A percentile compares a stretch with the other conserved stretches of the same genome.
Evolutionary conservation across 306 rosid genomes (phyloP).

Genomic region (Canavalia ensiformis): DNA sequence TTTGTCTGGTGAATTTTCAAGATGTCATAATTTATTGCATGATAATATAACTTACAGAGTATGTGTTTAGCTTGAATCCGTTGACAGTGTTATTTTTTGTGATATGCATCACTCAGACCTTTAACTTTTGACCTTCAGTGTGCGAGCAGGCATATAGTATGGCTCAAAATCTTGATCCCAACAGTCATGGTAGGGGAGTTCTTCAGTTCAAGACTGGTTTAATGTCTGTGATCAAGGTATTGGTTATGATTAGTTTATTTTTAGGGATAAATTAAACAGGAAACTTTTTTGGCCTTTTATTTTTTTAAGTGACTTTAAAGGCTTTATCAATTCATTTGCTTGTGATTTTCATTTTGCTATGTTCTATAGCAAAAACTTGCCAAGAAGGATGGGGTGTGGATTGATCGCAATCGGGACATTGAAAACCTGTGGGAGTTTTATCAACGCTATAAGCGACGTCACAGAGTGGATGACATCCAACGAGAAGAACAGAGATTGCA

Average conservation of each 20-base stretch:
- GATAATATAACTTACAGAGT: conserved; percentile 26
- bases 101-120: not conserved
- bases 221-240: conserved; percentile 94
- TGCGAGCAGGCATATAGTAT: conserved; percentile 96
- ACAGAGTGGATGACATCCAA: conserved; percentile 84
- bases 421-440: conserved; percentile 91
- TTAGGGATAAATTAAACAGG: conserved; percentile 25
- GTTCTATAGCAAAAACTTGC: conserved; percentile 85
- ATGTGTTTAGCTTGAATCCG: conserved; percentile 4
- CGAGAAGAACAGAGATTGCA: conserved; percentile 79
- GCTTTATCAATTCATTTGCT: conserved; percentile 12
- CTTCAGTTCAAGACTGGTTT: conserved; percentile 97
- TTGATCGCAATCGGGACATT: conserved; percentile 86
- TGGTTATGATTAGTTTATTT: conserved; percentile 7
- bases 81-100: conserved; percentile 23
- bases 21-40: conserved; percentile 41
- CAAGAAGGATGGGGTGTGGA: conserved; percentile 76
- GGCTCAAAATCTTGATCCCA: conserved; percentile 95
- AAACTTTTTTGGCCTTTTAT: conserved; percentile 13
- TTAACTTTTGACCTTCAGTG: conserved; percentile 69
- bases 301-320: conserved; percentile 12
- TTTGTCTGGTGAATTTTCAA: conserved; percentile 22
- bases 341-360: conserved; percentile 41
- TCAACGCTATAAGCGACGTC: conserved; percentile 69
- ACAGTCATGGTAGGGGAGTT: conserved; percentile 90